Evolutionary conservation across 352 stramenopile genomes (phyloP).

Genomic region (Globisporangium irregulare): DNA sequence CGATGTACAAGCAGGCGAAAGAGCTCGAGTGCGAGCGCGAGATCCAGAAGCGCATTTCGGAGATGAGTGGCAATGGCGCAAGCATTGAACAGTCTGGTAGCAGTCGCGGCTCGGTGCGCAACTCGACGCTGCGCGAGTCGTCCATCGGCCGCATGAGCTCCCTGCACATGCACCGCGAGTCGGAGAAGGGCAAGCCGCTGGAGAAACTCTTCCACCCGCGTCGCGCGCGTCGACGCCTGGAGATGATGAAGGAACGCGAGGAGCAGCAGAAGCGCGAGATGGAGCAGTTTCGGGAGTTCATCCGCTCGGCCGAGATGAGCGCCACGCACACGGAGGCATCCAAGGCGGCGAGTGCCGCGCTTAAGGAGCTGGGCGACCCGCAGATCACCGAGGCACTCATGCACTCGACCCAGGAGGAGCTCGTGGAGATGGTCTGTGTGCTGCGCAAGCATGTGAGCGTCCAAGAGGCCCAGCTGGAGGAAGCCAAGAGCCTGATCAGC

Average conservation of each 20-base stretch:
- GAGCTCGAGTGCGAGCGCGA: conserved; percentile 77
- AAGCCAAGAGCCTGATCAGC: conserved; percentile 71
- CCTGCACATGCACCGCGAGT: conserved; percentile 22
- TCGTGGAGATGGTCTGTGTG: conserved; percentile 69
- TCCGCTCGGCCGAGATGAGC: conserved; percentile 58
- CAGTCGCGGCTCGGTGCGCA: conserved; percentile 15
- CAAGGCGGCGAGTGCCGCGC: conserved; percentile 22
- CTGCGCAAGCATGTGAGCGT: conserved; percentile 67
- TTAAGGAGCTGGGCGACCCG: conserved; percentile 48
- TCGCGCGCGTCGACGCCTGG: conserved; percentile 54
- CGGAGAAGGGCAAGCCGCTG: conserved; percentile 52
- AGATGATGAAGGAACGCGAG: conserved; percentile 65
- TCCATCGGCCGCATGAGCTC: conserved; percentile 21
- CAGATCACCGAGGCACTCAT: conserved; percentile 54
- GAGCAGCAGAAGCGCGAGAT: conserved; percentile 80
- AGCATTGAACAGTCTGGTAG: conserved; percentile 1
- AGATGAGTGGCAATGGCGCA: conserved; percentile 22
- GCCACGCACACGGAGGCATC: conserved; percentile 21
- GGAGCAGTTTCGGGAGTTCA: conserved; percentile 87
- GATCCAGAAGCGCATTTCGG: conserved; percentile 67
- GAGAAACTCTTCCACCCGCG: conserved; percentile 78
- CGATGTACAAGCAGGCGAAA: conserved; percentile 84
- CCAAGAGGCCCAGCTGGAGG: conserved; percentile 69
- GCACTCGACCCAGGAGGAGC: conserved; percentile 44
- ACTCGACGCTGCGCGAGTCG: conserved; percentile 38